Base-by-base conservation (phyloP, 805 yeast species). In the Yarrowia alimentaria region DNA sequence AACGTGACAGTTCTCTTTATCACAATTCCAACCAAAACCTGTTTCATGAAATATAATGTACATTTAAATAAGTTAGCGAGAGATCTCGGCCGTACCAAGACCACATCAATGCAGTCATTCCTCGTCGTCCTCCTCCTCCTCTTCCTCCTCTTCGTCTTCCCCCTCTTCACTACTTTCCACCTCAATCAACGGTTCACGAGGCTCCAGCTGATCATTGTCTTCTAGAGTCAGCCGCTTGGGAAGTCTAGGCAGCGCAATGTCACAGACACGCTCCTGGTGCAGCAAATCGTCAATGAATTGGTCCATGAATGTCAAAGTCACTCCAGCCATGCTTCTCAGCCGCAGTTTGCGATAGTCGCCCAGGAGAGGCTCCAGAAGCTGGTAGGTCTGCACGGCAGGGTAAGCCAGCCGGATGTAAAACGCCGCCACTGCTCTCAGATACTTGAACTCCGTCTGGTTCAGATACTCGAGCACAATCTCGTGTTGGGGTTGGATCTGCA, bases 281-380 rank as follows among this genome's bases (percentile, higher is more conserved):
- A 83, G 63, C 38, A 91, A 62, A 31, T 68, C 66, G 58, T 91
- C 96, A 0, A 80, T 75, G 60, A 82, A 76, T 61, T 82, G 91
- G 64, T 91, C 98, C 68, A 91, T 72, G 60, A 79, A 75, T 5
- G 70, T 67, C 49, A 79, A 64, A 25, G 62, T 68, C 58, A 72
- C 66, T 8, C 71, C 66, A 45, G 63, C 67, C 13, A 57, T 56
- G n/a, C 60, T 65, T 20, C 74, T 66, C n/a, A 69, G 58, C 53
- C 86, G 70, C 43, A 91, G 66, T 61, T 85, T 86, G 29, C 95
- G 73, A 61, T 76, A 81, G 65, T 91, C 96, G 6, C 68, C 65
- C 14, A 77, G 66, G 53, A 76, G 72, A 5, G 77, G 75, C 59
- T 79, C 88, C 25, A 88, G 68, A 8, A 69, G 56, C 24, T 54